Evolutionary conservation across 768 basidiomycete genomes (phyloP).

Genomic region (Fistulinella prunicolor): DNA sequence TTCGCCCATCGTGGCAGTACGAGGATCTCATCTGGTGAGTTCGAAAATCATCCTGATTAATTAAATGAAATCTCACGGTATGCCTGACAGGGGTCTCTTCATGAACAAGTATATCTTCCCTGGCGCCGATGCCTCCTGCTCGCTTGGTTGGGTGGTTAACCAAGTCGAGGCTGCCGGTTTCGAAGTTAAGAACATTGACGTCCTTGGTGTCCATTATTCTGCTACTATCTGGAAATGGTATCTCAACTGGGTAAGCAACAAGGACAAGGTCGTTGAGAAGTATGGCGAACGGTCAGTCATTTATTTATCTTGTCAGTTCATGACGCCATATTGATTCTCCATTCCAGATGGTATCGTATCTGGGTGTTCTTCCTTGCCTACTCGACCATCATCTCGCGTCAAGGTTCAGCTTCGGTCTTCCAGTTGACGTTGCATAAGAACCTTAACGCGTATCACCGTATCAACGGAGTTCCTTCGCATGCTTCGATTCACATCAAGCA

Average conservation of each 20-base stretch:
- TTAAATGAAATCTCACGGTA: background rate
- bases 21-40: conserved; percentile 92
- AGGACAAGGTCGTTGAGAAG: conserved; percentile 81
- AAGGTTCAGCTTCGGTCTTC: conserved; percentile 92
- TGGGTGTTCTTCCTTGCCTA: conserved; percentile 99
- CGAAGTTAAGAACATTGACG: conserved; percentile 95
- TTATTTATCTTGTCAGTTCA: no score
- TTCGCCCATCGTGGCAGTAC: conserved; percentile 95
- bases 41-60: background rate
- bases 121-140: conserved; percentile 94
- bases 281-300: conserved; percentile 71
- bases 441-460: conserved; percentile 90
- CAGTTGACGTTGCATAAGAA: conserved; percentile 99
- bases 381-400: conserved; percentile 78
- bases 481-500: conserved; percentile 67
- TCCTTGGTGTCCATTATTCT: conserved; percentile 96
- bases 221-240: conserved; percentile 92
- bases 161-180: conserved; percentile 90
- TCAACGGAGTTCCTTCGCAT: conserved; percentile 81
- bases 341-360: conserved; percentile 74
- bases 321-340: background rate
- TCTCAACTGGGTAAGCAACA: conserved; percentile 94
- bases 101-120: conserved; percentile 99
- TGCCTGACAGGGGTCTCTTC: conserved; percentile 73
- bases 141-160: conserved; percentile 90